These are phyloP conservation scores for Lichenothelia convexa DNA, from an alignment of 495 filamentous ascomycete genomes.

Conservation along the genomic window DNA sequence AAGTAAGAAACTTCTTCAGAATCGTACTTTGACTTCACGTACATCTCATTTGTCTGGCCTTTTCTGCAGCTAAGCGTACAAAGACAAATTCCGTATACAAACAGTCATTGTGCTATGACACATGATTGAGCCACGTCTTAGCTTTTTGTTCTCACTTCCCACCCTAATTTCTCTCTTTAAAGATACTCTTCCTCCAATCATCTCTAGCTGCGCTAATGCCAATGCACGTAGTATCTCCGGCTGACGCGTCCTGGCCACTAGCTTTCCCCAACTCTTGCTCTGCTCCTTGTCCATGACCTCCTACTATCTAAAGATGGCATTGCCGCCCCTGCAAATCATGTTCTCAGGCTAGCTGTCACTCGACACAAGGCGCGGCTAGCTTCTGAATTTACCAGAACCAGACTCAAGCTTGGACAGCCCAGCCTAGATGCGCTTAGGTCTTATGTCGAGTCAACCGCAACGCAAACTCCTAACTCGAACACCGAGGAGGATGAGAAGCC, in stretches of 20 bases:
- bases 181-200: too few species aligned
- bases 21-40: too few species aligned
- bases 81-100: too few species aligned
- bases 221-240: too few species aligned
- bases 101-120: too few species aligned
- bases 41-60: too few species aligned
- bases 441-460: conserved; percentile 27
- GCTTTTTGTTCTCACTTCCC: too few species aligned
- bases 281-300: conserved; percentile 75
- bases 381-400: conserved; percentile 64
- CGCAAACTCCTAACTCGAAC: conserved; percentile 1
- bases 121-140: too few species aligned
- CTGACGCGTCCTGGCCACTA: too few species aligned
- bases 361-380: conserved; percentile 63
- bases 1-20: conserved; percentile 42
- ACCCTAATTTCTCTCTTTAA: too few species aligned
- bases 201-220: too few species aligned
- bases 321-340: conserved; percentile 55
- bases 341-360: conserved; percentile 52
- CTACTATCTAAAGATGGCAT: conserved; percentile 67
- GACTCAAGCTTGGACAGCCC: conserved; percentile 49
- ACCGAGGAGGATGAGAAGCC: not conserved
- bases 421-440: conserved; percentile 44
- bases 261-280: conserved; percentile 62
- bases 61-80: too few species aligned